Conservation (phyloP, 129 eudicot genomes). For the Flaveria robusta region DNA sequence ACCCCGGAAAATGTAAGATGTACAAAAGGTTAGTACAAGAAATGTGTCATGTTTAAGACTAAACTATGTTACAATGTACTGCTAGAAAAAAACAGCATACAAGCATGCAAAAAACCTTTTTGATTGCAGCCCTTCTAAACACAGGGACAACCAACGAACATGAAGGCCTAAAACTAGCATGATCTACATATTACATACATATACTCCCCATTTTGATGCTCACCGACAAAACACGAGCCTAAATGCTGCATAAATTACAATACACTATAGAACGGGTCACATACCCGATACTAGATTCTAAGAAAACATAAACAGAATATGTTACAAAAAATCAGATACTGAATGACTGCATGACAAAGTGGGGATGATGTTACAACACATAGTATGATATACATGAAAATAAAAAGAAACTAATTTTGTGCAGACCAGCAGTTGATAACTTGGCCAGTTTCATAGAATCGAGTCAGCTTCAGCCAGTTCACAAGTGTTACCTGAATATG, state of each 20-base stretch:
- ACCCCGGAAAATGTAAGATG: not conserved
- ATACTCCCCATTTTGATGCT: slow-evolving; percentile 27
- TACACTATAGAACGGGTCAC: slow-evolving; percentile 24
- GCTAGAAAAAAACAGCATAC: slow-evolving; percentile 26
- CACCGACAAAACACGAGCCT: slow-evolving; percentile 18
- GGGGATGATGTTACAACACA: slow-evolving; percentile 34
- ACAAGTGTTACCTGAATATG: slow-evolving; percentile 64
- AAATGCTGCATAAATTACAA: slow-evolving; percentile 32
- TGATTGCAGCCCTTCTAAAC: slow-evolving; percentile 39
- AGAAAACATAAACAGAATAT: slow-evolving; percentile 17
- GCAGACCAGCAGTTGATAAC: slow-evolving; percentile 39
- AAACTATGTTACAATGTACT: slow-evolving; percentile 29
- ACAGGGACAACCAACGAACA: slow-evolving; percentile 41
- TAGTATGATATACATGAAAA: slow-evolving; percentile 21
- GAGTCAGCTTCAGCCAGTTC: slow-evolving; percentile 61
- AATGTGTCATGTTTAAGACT: not conserved
- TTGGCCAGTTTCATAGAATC: slow-evolving; percentile 56
- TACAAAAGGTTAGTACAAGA: slow-evolving; percentile 24
- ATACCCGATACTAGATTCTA: slow-evolving; percentile 33
- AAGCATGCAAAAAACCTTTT: slow-evolving; percentile 24
- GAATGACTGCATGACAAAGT: slow-evolving; percentile 26
- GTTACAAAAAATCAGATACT: slow-evolving; percentile 33
- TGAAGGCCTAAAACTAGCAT: slow-evolving; percentile 38
- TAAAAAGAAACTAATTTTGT: slow-evolving; percentile 19
- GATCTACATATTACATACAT: slow-evolving; percentile 35